Evolutionary conservation across 257 asterid species (phyloP).

Genomic region (Gentiana dahurica): DNA sequence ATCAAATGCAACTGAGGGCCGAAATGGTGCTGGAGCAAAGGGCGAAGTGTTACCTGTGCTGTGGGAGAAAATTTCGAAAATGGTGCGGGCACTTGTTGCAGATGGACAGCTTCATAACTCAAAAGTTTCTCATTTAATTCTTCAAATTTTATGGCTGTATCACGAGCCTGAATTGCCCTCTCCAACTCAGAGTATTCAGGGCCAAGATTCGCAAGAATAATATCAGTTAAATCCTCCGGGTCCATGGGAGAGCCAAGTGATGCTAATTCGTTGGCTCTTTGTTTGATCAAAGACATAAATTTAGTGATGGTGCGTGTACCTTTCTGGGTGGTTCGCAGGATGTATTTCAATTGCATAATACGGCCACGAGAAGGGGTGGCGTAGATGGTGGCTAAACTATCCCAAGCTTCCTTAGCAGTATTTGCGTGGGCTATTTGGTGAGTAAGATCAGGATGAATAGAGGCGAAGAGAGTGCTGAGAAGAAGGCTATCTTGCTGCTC

Average conservation of each 20-base stretch:
- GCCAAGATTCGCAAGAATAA: constrained; percentile 1
- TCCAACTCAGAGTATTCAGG: not conserved
- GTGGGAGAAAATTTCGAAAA: too few relatives aligned
- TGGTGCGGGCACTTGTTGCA: too few relatives aligned
- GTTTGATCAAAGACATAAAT: not conserved
- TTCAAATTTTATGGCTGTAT: not conserved
- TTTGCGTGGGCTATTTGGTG: too few relatives aligned
- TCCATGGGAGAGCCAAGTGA: not conserved
- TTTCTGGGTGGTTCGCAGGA: not conserved
- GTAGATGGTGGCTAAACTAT: not conserved
- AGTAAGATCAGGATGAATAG: not conserved
- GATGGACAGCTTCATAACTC: too few relatives aligned
- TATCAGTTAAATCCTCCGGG: not conserved
- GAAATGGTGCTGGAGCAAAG: too few relatives aligned
- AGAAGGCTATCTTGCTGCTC: not conserved
- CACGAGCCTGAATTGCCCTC: not conserved
- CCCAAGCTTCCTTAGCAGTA: not conserved
- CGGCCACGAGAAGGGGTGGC: not conserved
- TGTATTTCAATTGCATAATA: not conserved
- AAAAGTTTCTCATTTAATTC: constrained; percentile 1
- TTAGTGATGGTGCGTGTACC: not conserved
- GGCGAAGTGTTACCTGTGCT: too few relatives aligned
- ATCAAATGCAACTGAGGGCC: too few relatives aligned
- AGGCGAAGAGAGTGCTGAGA: not conserved
- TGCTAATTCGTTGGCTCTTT: not conserved